These are phyloP conservation scores for Eucalyptus melliodora DNA, from an alignment of 345 rosid genomes.

Conservation along the genomic window DNA sequence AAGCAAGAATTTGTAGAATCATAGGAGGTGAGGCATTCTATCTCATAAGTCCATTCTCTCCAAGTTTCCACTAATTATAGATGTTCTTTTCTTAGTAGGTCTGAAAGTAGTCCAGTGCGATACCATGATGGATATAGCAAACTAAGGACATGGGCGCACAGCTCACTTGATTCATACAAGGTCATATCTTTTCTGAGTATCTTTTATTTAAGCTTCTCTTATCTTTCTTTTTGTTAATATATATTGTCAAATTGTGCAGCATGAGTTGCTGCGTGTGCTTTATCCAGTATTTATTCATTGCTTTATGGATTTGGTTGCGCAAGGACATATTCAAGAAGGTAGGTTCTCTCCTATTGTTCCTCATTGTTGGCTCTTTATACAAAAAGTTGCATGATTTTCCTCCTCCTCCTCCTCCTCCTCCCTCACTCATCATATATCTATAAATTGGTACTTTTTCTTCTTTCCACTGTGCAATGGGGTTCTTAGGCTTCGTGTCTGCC, in stretches of 20 bases:
- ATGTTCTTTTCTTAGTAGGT: conserved; percentile 12
- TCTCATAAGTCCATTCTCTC: neutral
- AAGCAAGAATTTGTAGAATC: neutral
- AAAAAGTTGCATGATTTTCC: neutral
- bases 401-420: neutral
- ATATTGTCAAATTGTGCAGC: conserved; percentile 37
- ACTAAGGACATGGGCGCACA: conserved; percentile 75
- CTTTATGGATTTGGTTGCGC: conserved; percentile 85
- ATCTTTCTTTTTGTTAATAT: neutral
- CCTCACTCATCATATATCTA: neutral
- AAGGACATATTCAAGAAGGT: conserved; percentile 83
- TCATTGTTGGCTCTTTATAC: neutral
- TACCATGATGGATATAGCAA: conserved; percentile 73
- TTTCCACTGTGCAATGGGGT: neutral
- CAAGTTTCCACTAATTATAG: neutral
- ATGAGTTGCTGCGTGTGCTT: conserved; percentile 89
- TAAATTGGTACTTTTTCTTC: neutral
- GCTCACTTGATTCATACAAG: conserved; percentile 85
- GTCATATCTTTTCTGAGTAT: conserved; percentile 6
- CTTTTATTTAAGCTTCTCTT: neutral
- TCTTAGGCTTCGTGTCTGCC: neutral
- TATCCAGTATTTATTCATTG: conserved; percentile 93
- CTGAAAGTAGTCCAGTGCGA: conserved; percentile 49
- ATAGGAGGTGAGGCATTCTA: neutral
- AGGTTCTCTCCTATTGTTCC: neutral